Percentiles rank a stretch among this genome's conserved stretches.
Evolutionary conservation across 352 stramenopile genomes (phyloP).

Genomic region (Pythium dissotocum): DNA sequence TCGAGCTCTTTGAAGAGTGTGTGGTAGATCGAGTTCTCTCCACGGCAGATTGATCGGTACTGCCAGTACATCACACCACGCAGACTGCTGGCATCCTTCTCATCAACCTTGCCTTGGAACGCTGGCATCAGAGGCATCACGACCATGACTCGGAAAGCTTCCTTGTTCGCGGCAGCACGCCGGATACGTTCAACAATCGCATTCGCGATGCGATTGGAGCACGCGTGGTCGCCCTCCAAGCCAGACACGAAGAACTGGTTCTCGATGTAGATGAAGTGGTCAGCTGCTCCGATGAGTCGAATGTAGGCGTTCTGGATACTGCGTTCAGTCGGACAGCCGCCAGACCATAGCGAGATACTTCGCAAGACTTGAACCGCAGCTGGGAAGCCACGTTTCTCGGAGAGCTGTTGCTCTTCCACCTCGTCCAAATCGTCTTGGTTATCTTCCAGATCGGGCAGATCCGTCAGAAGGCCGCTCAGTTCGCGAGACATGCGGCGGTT

Average conservation of each 20-base stretch:
- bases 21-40: conserved; percentile 82
- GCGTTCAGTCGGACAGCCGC: conserved; percentile 72
- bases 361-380: conserved; percentile 69
- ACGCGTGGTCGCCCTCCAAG: conserved; percentile 76
- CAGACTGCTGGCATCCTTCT: conserved; percentile 82
- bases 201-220: conserved; percentile 83
- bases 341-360: conserved; percentile 82
- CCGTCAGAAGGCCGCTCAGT: conserved; percentile 9
- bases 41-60: conserved; percentile 83
- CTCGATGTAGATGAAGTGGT: conserved; percentile 93
- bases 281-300: conserved; percentile 79
- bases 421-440: conserved; percentile 30
- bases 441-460: background rate
- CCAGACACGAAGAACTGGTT: conserved; percentile 91
- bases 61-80: conserved; percentile 89
- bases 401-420: conserved; percentile 25
- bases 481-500: conserved; percentile 21
- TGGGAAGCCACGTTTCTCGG: conserved; percentile 48
- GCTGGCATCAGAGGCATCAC: conserved; percentile 83
- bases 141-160: conserved; percentile 85
- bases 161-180: conserved; percentile 74
- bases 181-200: conserved; percentile 77
- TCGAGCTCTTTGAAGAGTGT: conserved; percentile 76
- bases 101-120: conserved; percentile 75
- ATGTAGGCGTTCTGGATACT: conserved; percentile 92